Evolutionary conservation across 192 early-diverging fungal genomes (phyloP).

Genomic region (Podila epigama): DNA sequence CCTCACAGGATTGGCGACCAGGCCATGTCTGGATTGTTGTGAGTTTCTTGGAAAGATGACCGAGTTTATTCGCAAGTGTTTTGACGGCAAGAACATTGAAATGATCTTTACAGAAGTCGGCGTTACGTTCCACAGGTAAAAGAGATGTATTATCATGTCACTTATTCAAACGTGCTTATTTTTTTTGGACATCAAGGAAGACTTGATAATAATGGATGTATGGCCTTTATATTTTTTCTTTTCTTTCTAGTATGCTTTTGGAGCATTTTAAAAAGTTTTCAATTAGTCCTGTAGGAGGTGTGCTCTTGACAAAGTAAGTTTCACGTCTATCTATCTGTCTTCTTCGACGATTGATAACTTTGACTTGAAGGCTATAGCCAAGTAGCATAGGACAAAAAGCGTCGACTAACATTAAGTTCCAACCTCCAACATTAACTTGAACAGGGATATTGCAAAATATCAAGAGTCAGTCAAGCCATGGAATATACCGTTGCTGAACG

Average conservation of each 20-base stretch:
- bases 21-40: constrained; percentile 82
- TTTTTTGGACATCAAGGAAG: no score
- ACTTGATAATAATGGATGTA: neutral
- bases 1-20: constrained; percentile 72
- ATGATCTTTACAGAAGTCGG: constrained; percentile 84
- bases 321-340: neutral
- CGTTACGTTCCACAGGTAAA: constrained; percentile 78
- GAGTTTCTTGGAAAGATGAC: constrained; percentile 80
- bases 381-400: no score
- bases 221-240: neutral
- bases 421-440: neutral
- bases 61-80: constrained; percentile 59
- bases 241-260: constrained; percentile 71
- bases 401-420: neutral
- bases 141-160: neutral
- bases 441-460: constrained; percentile 92
- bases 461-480: constrained; percentile 85
- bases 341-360: neutral
- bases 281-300: constrained; percentile 86
- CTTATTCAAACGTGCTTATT: neutral
- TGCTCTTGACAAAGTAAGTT: constrained; percentile 84
- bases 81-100: constrained; percentile 82
- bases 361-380: neutral
- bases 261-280: constrained; percentile 93
- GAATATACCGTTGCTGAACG: constrained; percentile 74